Evolutionary conservation across 257 asterid genomes (phyloP).

Genomic region (Solanum rostratum): DNA sequence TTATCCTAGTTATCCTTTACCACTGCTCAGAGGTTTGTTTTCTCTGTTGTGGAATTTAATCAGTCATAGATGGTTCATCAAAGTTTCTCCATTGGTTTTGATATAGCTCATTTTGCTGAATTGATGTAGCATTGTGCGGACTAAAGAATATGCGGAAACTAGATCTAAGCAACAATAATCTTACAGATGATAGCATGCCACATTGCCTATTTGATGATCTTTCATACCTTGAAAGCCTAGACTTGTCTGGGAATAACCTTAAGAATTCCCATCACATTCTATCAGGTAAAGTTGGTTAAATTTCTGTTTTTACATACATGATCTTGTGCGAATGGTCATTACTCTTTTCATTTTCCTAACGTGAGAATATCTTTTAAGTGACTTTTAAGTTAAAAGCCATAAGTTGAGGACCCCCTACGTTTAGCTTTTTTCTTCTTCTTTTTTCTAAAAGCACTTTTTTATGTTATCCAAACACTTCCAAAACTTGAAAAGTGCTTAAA

Average conservation of each 20-base stretch:
- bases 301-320: not conserved
- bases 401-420: too few species aligned
- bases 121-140: not conserved
- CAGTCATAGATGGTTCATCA: not conserved
- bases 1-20: not conserved
- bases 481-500: too few species aligned
- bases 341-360: not conserved
- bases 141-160: not conserved
- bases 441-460: too few species aligned
- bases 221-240: conserved; percentile 1
- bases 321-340: not conserved
- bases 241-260: conserved; percentile 5
- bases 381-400: too few species aligned
- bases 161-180: not conserved
- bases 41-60: not conserved
- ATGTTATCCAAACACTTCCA: too few species aligned
- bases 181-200: not conserved
- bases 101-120: not conserved
- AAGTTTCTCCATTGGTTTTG: not conserved
- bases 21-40: not conserved
- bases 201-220: not conserved
- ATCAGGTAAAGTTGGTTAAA: not conserved
- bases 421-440: too few species aligned
- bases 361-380: not conserved
- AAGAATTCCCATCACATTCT: not conserved